A percentile compares a stretch with the other conserved stretches of the same genome.
phyloP scores from a whole-genome alignment of 73 alveolate species.

The Chromera velia region DNA sequence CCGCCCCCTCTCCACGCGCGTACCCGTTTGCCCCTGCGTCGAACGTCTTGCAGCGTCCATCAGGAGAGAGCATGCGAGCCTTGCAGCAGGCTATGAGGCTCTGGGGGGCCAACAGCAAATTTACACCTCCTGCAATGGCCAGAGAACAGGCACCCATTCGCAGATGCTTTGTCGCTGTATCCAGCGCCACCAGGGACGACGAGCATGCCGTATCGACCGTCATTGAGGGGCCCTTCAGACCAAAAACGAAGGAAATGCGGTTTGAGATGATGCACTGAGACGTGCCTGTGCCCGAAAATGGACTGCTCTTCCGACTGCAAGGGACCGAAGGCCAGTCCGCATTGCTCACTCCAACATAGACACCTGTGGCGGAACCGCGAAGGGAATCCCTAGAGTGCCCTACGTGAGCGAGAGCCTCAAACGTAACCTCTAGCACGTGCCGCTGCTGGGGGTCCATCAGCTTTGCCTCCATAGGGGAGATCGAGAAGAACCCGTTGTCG shows the following conservation, averaged over 20 bases:
- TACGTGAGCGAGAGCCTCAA: background rate
- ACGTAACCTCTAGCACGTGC: background rate
- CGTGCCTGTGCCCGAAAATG: background rate
- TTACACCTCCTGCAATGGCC: too few species aligned
- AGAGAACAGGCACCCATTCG: too few species aligned
- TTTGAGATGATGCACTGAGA: background rate
- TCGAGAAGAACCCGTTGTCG: background rate
- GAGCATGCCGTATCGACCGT: background rate
- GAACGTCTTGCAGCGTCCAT: constrained; percentile 12
- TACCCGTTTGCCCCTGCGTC: constrained; percentile 11
- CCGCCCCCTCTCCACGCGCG: constrained; percentile 19
- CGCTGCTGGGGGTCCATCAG: background rate
- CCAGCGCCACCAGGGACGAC: background rate
- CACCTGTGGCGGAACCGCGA: too few species aligned
- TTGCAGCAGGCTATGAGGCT: background rate
- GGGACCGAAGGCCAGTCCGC: too few species aligned
- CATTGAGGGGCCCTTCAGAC: background rate
- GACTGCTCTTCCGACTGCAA: too few species aligned
- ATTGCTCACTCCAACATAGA: too few species aligned
- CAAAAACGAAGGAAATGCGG: background rate
- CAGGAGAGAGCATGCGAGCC: background rate
- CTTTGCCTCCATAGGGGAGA: background rate
- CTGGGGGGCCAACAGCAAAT: too few species aligned
- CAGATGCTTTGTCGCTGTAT: too few species aligned
- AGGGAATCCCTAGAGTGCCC: background rate